Evolutionary conservation across 805 yeast species (phyloP).

Genomic region (Suhomyces tanzawaensis): DNA sequence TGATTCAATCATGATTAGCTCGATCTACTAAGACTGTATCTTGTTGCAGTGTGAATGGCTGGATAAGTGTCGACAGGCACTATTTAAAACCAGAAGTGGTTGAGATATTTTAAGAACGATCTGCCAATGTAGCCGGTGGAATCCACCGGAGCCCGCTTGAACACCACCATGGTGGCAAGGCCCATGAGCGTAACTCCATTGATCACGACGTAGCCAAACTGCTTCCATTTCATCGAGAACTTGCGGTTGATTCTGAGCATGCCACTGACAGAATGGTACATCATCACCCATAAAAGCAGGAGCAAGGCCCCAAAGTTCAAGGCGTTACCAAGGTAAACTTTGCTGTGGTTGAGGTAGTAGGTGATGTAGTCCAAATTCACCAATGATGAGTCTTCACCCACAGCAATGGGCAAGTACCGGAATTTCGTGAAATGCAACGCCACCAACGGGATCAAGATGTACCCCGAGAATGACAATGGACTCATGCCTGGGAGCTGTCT

Average conservation of each 20-base stretch:
- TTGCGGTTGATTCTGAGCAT: conserved; percentile 44
- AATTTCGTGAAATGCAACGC: conserved; percentile 46
- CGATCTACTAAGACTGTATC: too few species aligned
- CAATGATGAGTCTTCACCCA: conserved; percentile 65
- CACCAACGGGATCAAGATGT: conserved; percentile 45
- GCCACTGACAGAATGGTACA: conserved; percentile 59
- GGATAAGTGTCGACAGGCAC: too few species aligned
- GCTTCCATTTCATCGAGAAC: conserved; percentile 40
- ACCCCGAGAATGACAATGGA: conserved; percentile 63
- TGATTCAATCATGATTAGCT: too few species aligned
- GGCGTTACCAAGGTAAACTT: conserved; percentile 18
- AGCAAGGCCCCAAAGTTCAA: conserved; percentile 31
- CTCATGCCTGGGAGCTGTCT: conserved; percentile 43
- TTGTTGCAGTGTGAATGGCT: too few species aligned
- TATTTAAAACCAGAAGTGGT: conserved; percentile 12
- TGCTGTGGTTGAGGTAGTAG: conserved; percentile 20
- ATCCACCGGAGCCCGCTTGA: conserved; percentile 20
- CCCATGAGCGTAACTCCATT: conserved; percentile 35
- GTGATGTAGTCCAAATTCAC: conserved; percentile 53
- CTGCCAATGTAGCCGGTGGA: conserved; percentile 26
- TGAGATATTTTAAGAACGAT: conserved; percentile 28
- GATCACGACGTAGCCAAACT: conserved; percentile 43
- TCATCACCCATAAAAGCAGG: conserved; percentile 33
- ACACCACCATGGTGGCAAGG: conserved; percentile 31
- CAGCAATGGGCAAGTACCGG: conserved; percentile 48